Percentiles rank a stretch among this genome's conserved stretches.
Conservation (phyloP, 2,329 filamentous ascomycete species). For the Arthrobotrys pseudoclavata region DNA sequence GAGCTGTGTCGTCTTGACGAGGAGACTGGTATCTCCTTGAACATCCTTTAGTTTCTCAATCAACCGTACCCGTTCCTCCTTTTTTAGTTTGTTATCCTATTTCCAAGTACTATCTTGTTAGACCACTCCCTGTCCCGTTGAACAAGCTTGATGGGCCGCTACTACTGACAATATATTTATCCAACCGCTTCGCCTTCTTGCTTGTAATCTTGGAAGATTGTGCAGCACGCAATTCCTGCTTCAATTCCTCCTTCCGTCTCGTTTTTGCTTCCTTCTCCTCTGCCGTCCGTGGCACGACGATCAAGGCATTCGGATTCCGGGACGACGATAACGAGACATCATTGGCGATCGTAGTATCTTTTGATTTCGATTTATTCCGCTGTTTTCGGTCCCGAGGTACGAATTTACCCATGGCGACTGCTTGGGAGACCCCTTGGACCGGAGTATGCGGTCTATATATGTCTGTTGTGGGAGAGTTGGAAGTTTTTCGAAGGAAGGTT, state of each 20-base stretch:
- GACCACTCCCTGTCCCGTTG: constrained; percentile 2
- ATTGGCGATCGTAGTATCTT: constrained; percentile 21
- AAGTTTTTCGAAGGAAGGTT: constrained; percentile 12
- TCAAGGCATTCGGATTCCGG: constrained; percentile 51
- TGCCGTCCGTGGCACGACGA: constrained; percentile 47
- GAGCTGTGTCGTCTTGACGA: constrained; percentile 82
- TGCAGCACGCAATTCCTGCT: constrained; percentile 71
- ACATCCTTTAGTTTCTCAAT: constrained; percentile 83
- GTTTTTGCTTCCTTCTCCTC: constrained; percentile 56
- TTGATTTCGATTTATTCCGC: constrained; percentile 53
- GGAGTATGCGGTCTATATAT: not conserved
- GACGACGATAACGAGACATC: constrained; percentile 38
- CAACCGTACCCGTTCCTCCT: constrained; percentile 89
- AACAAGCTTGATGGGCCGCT: not conserved
- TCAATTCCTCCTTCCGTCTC: constrained; percentile 65
- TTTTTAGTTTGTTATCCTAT: constrained; percentile 88
- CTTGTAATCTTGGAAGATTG: constrained; percentile 71
- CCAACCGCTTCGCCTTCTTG: constrained; percentile 77
- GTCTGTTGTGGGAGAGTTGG: constrained; percentile 9
- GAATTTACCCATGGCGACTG: constrained; percentile 58
- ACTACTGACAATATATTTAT: constrained; percentile 75
- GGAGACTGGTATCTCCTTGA: constrained; percentile 84
- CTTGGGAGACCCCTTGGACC: not conserved
- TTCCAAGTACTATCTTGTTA: constrained; percentile 14
- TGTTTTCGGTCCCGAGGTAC: constrained; percentile 57